A percentile compares a stretch with the other conserved stretches of the same genome.
These are phyloP conservation scores for Conticribra weissflogii DNA, from an alignment of 108 stramenopile genomes.

Conservation along the genomic window DNA sequence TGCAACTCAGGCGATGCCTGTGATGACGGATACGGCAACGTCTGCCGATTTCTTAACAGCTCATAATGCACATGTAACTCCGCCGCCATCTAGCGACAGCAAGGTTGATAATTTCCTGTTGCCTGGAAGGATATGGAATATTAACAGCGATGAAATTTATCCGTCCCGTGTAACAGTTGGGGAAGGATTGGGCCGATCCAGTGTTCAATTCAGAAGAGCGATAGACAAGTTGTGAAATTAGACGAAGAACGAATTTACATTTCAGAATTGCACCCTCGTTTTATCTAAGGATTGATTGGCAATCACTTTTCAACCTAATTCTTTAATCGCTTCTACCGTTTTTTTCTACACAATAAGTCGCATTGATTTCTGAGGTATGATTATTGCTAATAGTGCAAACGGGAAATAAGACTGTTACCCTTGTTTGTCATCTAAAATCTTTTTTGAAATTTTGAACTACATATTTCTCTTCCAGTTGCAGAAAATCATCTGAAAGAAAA, in stretches of 20 bases:
- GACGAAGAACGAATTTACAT: background rate
- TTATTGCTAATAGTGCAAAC: too few relatives aligned
- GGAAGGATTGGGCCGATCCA: background rate
- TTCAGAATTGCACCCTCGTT: too few relatives aligned
- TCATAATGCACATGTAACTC: background rate
- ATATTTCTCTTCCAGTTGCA: too few relatives aligned
- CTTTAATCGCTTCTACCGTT: too few relatives aligned
- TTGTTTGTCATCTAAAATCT: too few relatives aligned
- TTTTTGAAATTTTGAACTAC: too few relatives aligned
- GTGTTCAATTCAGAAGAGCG: slow-evolving; percentile 21
- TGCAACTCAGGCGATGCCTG: slow-evolving; percentile 30
- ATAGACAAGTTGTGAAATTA: slow-evolving; percentile 18
- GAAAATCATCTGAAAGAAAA: too few relatives aligned
- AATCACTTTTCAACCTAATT: too few relatives aligned
- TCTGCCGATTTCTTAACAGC: slow-evolving; percentile 40
- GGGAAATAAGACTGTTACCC: too few relatives aligned
- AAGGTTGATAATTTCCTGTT: slow-evolving; percentile 21
- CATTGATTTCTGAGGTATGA: too few relatives aligned
- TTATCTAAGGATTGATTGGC: too few relatives aligned
- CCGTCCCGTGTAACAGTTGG: slow-evolving; percentile 8
- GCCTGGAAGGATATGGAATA: slow-evolving; percentile 45
- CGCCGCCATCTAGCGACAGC: background rate
- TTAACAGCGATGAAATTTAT: slow-evolving; percentile 29
- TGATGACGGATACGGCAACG: slow-evolving; percentile 17
- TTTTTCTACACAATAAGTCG: too few relatives aligned